Evolutionary conservation across 2,329 filamentous ascomycete genomes (phyloP).

Genomic region (Neofusicoccum sp.): DNA sequence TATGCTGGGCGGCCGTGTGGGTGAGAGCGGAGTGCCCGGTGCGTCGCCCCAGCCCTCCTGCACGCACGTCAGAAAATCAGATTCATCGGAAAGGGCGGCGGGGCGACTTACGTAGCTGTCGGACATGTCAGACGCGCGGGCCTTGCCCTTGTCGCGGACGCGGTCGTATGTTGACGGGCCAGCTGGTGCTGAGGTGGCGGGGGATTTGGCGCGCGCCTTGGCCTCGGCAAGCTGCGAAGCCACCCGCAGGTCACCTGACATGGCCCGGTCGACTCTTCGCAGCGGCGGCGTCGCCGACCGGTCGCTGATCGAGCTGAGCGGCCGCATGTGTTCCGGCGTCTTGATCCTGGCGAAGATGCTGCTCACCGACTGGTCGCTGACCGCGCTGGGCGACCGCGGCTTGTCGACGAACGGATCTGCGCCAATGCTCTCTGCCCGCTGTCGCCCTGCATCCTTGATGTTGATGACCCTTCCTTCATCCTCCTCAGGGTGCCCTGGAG

Average conservation of each 20-base stretch:
- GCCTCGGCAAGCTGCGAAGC: constrained; percentile 63
- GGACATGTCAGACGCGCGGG: constrained; percentile 72
- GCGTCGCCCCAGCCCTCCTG: constrained; percentile 95
- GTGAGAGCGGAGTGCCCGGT: constrained; percentile 85
- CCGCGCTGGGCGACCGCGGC: constrained; percentile 42
- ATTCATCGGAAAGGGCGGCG: constrained; percentile 18
- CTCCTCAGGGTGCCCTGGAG: constrained; percentile 32
- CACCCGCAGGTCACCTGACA: constrained; percentile 77
- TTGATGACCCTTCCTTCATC: constrained; percentile 32
- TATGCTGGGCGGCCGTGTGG: constrained; percentile 92
- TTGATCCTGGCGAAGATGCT: constrained; percentile 44
- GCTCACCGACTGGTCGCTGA: constrained; percentile 47
- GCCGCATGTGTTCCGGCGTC: constrained; percentile 54
- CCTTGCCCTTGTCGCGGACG: constrained; percentile 84
- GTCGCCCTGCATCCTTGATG: neutral
- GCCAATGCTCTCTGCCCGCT: constrained; percentile 9
- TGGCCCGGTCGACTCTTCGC: constrained; percentile 65
- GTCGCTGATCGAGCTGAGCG: constrained; percentile 64
- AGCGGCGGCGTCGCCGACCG: constrained; percentile 68
- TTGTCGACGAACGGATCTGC: constrained; percentile 31
- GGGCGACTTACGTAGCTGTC: constrained; percentile 83
- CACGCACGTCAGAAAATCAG: constrained; percentile 30
- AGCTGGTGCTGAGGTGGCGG: constrained; percentile 39
- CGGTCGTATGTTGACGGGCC: constrained; percentile 67
- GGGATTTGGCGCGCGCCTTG: constrained; percentile 24